These are phyloP conservation scores for Pluteus cervinus DNA, from an alignment of 768 basidiomycete species.

Conservation along the genomic window DNA sequence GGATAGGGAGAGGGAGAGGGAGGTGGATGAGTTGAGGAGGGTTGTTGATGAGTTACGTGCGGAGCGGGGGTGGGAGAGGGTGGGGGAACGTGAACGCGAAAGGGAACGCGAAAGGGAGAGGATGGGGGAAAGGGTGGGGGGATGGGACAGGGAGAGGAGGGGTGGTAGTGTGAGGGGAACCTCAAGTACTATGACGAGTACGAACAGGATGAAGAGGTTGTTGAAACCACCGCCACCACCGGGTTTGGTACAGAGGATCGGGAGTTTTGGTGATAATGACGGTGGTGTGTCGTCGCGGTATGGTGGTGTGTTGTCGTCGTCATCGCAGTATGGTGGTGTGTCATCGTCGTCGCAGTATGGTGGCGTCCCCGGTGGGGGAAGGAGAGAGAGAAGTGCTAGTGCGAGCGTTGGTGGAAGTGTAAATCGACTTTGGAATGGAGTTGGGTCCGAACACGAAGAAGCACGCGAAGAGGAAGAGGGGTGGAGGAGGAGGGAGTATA, in stretches of 20 bases:
- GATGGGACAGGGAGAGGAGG: slow-evolving; percentile 9
- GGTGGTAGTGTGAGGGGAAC: neutral
- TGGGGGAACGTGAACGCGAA: slow-evolving; percentile 13
- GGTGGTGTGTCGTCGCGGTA: too few relatives aligned
- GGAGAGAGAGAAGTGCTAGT: too few relatives aligned
- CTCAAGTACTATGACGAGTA: slow-evolving; percentile 6
- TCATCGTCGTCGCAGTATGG: too few relatives aligned
- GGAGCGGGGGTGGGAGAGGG: slow-evolving; percentile 12
- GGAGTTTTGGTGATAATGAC: slow-evolving; percentile 8
- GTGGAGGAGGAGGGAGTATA: neutral
- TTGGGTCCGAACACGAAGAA: slow-evolving; percentile 3
- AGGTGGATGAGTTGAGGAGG: slow-evolving; percentile 26
- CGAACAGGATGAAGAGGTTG: slow-evolving; percentile 10
- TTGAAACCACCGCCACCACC: slow-evolving; percentile 16
- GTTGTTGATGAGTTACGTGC: slow-evolving; percentile 16
- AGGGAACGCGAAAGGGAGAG: slow-evolving; percentile 13
- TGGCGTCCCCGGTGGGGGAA: too few relatives aligned
- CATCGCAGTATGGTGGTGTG: too few relatives aligned
- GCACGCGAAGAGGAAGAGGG: slow-evolving; percentile 1
- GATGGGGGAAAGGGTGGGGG: slow-evolving; percentile 15
- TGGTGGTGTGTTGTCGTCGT: too few relatives aligned
- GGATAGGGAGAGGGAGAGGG: slow-evolving; percentile 26
- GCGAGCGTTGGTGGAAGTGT: too few relatives aligned
- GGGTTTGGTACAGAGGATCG: slow-evolving; percentile 14
- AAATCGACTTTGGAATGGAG: too few relatives aligned